These are phyloP conservation scores for Nemania bipapillata DNA, from an alignment of 2,329 filamentous ascomycete genomes.

Conservation along the genomic window DNA sequence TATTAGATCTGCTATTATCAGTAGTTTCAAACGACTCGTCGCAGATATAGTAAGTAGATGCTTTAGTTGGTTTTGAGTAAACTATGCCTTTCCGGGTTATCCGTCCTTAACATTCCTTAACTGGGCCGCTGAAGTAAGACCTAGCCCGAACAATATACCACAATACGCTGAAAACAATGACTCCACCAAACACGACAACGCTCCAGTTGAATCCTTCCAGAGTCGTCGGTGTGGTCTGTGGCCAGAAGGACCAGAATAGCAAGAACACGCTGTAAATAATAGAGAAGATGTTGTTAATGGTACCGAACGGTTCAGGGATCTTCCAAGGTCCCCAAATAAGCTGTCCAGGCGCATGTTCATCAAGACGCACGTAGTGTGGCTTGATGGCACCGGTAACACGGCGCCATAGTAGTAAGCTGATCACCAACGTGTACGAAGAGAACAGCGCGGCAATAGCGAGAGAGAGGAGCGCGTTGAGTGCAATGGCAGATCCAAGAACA, in stretches of 20 bases:
- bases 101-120: conserved; percentile 39
- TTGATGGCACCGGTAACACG: conserved; percentile 50
- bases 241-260: conserved; percentile 68
- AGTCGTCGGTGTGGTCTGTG: conserved; percentile 49
- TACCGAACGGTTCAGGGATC: conserved; percentile 62
- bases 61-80: background rate
- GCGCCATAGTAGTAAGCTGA: conserved; percentile 55
- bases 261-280: conserved; percentile 65
- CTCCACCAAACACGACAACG: conserved; percentile 57
- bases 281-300: conserved; percentile 65
- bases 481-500: conserved; percentile 47
- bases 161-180: conserved; percentile 58
- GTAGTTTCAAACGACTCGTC: background rate
- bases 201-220: conserved; percentile 61
- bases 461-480: conserved; percentile 59
- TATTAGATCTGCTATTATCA: background rate
- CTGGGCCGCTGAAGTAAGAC: conserved; percentile 60
- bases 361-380: conserved; percentile 24
- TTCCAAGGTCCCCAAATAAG: conserved; percentile 66
- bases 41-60: background rate
- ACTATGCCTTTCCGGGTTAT: background rate
- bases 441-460: conserved; percentile 58
- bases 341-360: conserved; percentile 12
- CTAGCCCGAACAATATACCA: conserved; percentile 59
- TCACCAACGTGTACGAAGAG: conserved; percentile 57